A percentile compares a stretch with the other conserved stretches of the same genome.
Conservation (phyloP, 2,329 filamentous ascomycete genomes). For the Diaporthe amygdali region DNA sequence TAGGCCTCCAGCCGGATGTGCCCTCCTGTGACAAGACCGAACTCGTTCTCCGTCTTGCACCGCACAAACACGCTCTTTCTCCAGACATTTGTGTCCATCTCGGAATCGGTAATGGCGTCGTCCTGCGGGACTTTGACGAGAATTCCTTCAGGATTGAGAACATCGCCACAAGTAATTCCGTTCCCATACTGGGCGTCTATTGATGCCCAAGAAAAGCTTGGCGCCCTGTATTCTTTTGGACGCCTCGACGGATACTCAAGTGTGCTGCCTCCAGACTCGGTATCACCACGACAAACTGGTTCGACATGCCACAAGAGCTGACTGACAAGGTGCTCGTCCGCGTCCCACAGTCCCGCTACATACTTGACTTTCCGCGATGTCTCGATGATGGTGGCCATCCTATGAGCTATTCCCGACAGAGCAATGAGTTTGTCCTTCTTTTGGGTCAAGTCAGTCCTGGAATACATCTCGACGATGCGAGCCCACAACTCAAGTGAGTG, state of each 20-base stretch:
- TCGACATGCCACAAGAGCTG: constrained; percentile 12
- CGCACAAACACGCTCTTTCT: neutral
- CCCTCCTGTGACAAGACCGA: neutral
- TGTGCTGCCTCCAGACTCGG: neutral
- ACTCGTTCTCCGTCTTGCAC: neutral
- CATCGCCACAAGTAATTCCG: neutral
- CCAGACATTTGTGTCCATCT: neutral
- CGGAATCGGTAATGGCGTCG: neutral
- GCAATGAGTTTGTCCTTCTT: constrained; percentile 24
- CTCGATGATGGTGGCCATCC: neutral
- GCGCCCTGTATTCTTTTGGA: constrained; percentile 6
- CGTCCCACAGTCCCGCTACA: constrained; percentile 12
- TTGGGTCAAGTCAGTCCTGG: neutral
- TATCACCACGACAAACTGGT: neutral
- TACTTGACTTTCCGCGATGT: neutral
- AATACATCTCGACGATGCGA: constrained; percentile 6
- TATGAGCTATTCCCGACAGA: constrained; percentile 17
- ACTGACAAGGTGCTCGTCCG: neutral
- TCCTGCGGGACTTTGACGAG: neutral
- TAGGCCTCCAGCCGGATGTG: neutral
- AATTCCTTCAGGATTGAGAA: neutral
- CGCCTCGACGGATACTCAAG: neutral
- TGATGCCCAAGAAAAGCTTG: constrained; percentile 17
- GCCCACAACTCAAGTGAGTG: constrained; percentile 6
- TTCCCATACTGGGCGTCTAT: constrained; percentile 1